Evolutionary conservation across 352 stramenopile species (phyloP), one percentile per base, ranked within the genome.

Genomic region (Phytophthora chlamydospora): DNA sequence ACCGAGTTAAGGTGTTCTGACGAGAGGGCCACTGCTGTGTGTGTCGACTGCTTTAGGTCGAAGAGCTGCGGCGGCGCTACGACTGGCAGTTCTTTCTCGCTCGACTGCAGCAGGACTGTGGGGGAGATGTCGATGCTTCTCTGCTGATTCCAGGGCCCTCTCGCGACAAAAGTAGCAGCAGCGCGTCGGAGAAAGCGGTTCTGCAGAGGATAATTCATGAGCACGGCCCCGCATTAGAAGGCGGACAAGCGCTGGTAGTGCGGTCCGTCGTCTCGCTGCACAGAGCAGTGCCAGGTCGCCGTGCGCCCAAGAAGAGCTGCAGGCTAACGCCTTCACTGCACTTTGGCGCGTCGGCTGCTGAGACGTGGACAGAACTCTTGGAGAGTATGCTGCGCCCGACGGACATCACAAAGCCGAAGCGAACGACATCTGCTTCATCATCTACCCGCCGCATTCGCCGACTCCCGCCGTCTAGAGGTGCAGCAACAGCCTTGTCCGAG

Each of bases 81-180:
- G 45, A 68, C 6, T 82, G 73, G 73, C 54, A 73, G 38, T 41
- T 68, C 9, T 82, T 82, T 51, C 45, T 80, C 13, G 10, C 67
- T 41, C 71, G 73, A 11, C 47, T 82, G 9, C 43, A 77, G 41
- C 58, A 75, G 44, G 73, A 82, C 41, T 65, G 64, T 12, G 43
- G 32, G 12, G 65, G 36, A 17, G 31, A 48, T 21, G 14, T 73
- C 33, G 13, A 59, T 21, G 39, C 55, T 44, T 66, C 65, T 16
- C 57, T 77, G 34, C 41, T 80, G 11, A 41, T 66, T 16, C 64
- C 71, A 12, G 16, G 6, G 13, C 29, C 6, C 14, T 31, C 17
- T 6, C 14, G 2, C 44, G 39, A 34, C 38, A 38, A 19, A 24
- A 45, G 44, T 33, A 59, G 27, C 24, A 16, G 8, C 1, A 42